Base-by-base conservation (phyloP, 2,329 filamentous ascomycete genomes). In the Penicillium digitatum region DNA sequence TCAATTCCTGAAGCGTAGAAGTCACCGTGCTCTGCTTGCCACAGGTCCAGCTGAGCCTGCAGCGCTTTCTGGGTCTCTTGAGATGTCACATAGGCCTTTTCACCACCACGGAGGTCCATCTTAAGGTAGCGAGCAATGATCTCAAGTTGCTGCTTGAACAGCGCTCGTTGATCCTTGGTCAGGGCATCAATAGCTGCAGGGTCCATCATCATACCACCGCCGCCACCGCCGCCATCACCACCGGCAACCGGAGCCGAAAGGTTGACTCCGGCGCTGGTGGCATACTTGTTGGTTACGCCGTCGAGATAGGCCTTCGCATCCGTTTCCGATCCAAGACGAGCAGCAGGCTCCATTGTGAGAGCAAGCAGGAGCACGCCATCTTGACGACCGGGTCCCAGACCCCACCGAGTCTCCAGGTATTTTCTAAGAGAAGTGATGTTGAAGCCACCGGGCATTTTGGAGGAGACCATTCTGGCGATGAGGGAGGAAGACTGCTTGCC, bases 361-460 rank as follows among this genome's bases (percentile, higher is more conserved):
- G 89, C 92, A 55, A 97, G 79, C 54, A 97, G 79, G 58, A 99
- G 80, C 46, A 89, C 89, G 66, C 92, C 91, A 71, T 99, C 94
- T 72, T 99, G 94, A 68, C 94, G 84, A 27, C 94, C 94, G 24
- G 87, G 72, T 4, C 82, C 90, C 55, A 99, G 79, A 53, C 94
- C 94, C 91, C 93, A 99, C 74, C 90, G 84, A 16, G 89, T 90
- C 78, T 96, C 93, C 42, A 99, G 79, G 71, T 99, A 95, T 78
- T 99, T 99, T 69, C 94, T 85, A 44, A 95, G 90, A 12, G 90
- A 83, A 69, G 93, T 97, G 74, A 97, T 97, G 74, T 97, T 99
- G 84, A 99, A 99, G 59, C 94, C 94, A 79, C 93, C 94, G 45
- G 94, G 94, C 94, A 99, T 99, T 79, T 99, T 99, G 29, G 94